phyloP scores from a whole-genome alignment of 257 asterid species.

The Ophiorrhiza pumila region DNA sequence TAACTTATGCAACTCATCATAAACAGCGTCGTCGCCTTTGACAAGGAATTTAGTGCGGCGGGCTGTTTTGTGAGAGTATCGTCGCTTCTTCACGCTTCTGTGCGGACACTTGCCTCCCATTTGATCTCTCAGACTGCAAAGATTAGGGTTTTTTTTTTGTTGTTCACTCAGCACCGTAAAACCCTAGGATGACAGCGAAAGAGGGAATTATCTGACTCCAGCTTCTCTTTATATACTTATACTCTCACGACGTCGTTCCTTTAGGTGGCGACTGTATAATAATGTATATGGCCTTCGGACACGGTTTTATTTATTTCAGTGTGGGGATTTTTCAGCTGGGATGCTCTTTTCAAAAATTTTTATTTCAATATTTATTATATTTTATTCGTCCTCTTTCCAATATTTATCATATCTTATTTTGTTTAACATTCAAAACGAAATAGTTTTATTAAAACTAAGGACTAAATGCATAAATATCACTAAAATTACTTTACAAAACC shows the following conservation, averaged over 20 bases:
- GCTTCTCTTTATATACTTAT: background rate
- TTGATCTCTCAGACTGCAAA: background rate
- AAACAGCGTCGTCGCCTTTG: constrained; percentile 82
- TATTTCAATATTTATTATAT: too few species aligned
- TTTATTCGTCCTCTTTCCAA: too few species aligned
- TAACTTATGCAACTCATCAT: constrained; percentile 56
- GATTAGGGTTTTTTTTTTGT: constrained; percentile 18
- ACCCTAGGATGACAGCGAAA: constrained; percentile 29
- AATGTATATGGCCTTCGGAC: background rate
- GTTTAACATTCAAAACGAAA: too few species aligned
- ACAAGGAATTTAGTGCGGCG: constrained; percentile 58
- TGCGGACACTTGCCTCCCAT: constrained; percentile 99
- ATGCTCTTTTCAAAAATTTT: too few species aligned
- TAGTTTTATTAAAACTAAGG: too few species aligned
- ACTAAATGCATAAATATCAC: too few species aligned
- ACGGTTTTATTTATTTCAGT: too few species aligned
- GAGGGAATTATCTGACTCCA: background rate
- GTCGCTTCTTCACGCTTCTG: constrained; percentile 48
- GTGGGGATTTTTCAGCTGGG: too few species aligned
- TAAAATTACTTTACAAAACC: too few species aligned
- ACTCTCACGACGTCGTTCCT: background rate
- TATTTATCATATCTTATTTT: too few species aligned
- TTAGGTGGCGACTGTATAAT: background rate
- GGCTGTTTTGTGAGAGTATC: constrained; percentile 59
- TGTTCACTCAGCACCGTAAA: background rate